Percentiles rank a stretch among this genome's conserved stretches.
These are phyloP conservation scores for Trametes maxima DNA, from an alignment of 768 basidiomycete genomes.

Conservation along the genomic window DNA sequence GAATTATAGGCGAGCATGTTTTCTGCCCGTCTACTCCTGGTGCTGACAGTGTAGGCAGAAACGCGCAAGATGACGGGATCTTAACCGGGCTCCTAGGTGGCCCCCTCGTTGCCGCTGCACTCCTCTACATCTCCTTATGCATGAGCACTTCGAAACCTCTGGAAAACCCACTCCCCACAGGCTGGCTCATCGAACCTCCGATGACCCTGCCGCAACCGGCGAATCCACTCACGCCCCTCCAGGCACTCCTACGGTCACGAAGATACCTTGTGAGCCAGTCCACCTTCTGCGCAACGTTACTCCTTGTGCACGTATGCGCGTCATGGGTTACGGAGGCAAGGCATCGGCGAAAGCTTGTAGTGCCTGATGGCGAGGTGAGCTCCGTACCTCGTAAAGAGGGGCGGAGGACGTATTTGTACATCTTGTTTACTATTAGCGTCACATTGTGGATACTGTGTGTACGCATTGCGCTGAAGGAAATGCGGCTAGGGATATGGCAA, in stretches of 20 bases:
- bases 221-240: conserved; percentile 45
- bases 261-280: conserved; percentile 78
- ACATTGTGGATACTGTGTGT: conserved; percentile 52
- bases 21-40: not conserved
- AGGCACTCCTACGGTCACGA: conserved; percentile 67
- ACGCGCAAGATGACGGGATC: conserved; percentile 83
- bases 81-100: conserved; percentile 83
- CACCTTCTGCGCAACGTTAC: conserved; percentile 77
- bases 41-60: conserved; percentile 44
- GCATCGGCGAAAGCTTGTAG: conserved; percentile 41
- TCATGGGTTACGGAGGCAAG: conserved; percentile 75
- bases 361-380: conserved; percentile 67
- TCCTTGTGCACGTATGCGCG: conserved; percentile 77
- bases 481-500: conserved; percentile 64
- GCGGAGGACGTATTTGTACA: conserved; percentile 61
- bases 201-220: conserved; percentile 49
- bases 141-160: conserved; percentile 29
- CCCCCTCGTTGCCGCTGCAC: conserved; percentile 73
- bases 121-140: conserved; percentile 56
- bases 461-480: conserved; percentile 46
- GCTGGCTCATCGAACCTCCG: conserved; percentile 83
- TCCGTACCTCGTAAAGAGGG: conserved; percentile 79
- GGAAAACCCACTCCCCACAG: conserved; percentile 46
- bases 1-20: conserved; percentile 68
- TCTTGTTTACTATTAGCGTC: conserved; percentile 60